These are phyloP conservation scores for Sporothrix luriei DNA, from an alignment of 2,329 filamentous ascomycete genomes.

Conservation along the genomic window DNA sequence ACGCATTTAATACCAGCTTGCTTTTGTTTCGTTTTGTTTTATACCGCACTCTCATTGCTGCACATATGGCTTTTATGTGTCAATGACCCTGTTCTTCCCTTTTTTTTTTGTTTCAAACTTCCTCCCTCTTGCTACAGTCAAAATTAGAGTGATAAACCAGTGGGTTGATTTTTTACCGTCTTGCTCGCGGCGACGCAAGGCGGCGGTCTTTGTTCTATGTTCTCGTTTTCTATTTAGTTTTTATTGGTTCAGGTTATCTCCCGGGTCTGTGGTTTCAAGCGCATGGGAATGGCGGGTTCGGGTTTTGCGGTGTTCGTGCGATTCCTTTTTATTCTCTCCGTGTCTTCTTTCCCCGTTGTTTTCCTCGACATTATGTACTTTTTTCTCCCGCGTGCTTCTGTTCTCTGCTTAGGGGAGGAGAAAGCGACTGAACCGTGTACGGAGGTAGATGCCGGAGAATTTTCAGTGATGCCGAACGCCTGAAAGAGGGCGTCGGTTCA, in stretches of 20 bases:
- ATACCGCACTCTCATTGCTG: slow-evolving; percentile 4
- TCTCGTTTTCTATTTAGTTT: neutral
- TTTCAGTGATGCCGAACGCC: neutral
- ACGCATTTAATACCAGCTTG: slow-evolving; percentile 26
- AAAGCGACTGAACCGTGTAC: slow-evolving; percentile 16
- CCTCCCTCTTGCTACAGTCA: neutral
- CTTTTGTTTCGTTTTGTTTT: slow-evolving; percentile 3
- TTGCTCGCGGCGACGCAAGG: slow-evolving; percentile 31
- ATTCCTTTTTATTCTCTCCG: neutral
- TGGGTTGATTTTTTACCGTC: slow-evolving; percentile 11
- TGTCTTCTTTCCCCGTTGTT: neutral
- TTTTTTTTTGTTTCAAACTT: neutral
- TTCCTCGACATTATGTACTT: slow-evolving; percentile 5
- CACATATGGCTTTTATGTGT: slow-evolving; percentile 29
- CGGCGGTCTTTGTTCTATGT: slow-evolving; percentile 21
- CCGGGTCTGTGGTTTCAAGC: slow-evolving; percentile 11
- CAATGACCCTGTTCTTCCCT: neutral
- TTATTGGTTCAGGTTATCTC: slow-evolving; percentile 17
- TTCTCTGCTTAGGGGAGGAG: neutral
- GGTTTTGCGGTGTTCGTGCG: slow-evolving; percentile 13
- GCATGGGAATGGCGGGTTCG: slow-evolving; percentile 28
- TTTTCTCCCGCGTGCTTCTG: neutral
- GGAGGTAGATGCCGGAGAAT: neutral
- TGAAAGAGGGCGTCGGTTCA: neutral
- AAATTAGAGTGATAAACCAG: slow-evolving; percentile 27